These are phyloP conservation scores for Metschnikowia chrysomelidarum DNA, from an alignment of 805 yeast genomes.

Conservation along the genomic window DNA sequence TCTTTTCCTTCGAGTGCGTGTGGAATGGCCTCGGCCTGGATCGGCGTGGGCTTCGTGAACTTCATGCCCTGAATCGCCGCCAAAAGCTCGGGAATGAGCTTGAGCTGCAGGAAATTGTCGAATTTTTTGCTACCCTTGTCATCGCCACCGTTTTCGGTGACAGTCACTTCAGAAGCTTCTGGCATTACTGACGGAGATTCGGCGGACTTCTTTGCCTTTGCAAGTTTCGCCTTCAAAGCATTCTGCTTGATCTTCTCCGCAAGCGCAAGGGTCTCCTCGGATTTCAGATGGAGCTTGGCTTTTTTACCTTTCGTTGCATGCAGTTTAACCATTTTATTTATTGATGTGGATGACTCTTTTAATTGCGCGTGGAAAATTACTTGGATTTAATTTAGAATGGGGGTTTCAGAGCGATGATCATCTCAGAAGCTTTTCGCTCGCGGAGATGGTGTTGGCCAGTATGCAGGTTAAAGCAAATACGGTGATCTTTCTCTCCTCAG, in stretches of 20 bases:
- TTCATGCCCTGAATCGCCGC: conserved; percentile 77
- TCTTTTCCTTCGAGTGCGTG: conserved; percentile 88
- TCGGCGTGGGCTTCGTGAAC: conserved; percentile 85
- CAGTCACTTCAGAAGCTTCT: conserved; percentile 19
- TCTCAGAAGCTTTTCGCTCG: too few species aligned
- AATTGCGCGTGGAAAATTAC: too few species aligned
- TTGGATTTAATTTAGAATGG: too few species aligned
- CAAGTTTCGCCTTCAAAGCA: conserved; percentile 26
- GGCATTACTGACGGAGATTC: conserved; percentile 15
- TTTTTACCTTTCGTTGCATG: conserved; percentile 13
- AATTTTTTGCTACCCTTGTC: conserved; percentile 26
- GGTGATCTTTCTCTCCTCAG: too few species aligned
- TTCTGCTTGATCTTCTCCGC: conserved; percentile 53
- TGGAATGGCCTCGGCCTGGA: conserved; percentile 89
- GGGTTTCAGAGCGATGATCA: too few species aligned
- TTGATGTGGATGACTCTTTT: too few species aligned
- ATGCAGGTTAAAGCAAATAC: too few species aligned
- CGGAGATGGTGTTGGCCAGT: too few species aligned
- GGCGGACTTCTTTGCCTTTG: conserved; percentile 13
- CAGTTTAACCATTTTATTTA: conserved; percentile 5
- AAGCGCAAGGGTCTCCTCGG: conserved; percentile 41
- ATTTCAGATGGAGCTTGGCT: conserved; percentile 15
- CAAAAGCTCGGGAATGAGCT: conserved; percentile 71
- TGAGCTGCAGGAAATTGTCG: conserved; percentile 51
- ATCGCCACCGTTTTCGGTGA: conserved; percentile 12